A percentile compares a stretch with the other conserved stretches of the same genome.
phyloP scores from a whole-genome alignment of 768 basidiomycete genomes.

The Paxillus involutus region DNA sequence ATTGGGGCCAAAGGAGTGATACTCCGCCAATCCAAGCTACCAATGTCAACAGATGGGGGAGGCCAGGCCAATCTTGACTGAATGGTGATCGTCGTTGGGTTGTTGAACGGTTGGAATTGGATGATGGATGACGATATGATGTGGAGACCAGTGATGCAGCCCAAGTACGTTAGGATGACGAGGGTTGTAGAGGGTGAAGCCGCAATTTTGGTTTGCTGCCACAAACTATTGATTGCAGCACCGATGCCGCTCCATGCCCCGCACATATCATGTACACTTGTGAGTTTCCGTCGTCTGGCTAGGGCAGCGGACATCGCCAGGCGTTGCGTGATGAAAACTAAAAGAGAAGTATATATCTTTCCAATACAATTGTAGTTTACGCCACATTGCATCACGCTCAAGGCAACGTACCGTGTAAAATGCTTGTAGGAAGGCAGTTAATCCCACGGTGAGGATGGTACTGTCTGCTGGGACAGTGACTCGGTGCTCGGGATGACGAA shows the following conservation, averaged over 20 bases:
- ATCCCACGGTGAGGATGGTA: neutral
- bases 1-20: neutral
- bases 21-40: neutral
- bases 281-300: slow-evolving; percentile 10
- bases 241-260: slow-evolving; percentile 25
- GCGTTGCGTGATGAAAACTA: slow-evolving; percentile 14
- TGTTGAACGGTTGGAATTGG: slow-evolving; percentile 15
- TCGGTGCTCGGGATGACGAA: slow-evolving; percentile 3
- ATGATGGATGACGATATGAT: slow-evolving; percentile 23
- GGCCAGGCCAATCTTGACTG: slow-evolving; percentile 4
- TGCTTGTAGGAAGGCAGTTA: neutral
- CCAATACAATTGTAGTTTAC: neutral
- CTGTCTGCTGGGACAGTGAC: slow-evolving; percentile 2
- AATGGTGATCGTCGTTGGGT: neutral
- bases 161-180: slow-evolving; percentile 12
- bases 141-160: slow-evolving; percentile 17
- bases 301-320: slow-evolving; percentile 11
- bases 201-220: slow-evolving; percentile 18
- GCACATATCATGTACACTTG: slow-evolving; percentile 16
- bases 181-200: slow-evolving; percentile 3
- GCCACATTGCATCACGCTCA: no score
- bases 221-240: slow-evolving; percentile 13
- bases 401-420: slow-evolving; percentile 1
- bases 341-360: slow-evolving; percentile 15
- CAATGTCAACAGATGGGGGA: neutral